Base-by-base conservation (phyloP, 2,329 filamentous ascomycete genomes). In the Chaetomium sp. region DNA sequence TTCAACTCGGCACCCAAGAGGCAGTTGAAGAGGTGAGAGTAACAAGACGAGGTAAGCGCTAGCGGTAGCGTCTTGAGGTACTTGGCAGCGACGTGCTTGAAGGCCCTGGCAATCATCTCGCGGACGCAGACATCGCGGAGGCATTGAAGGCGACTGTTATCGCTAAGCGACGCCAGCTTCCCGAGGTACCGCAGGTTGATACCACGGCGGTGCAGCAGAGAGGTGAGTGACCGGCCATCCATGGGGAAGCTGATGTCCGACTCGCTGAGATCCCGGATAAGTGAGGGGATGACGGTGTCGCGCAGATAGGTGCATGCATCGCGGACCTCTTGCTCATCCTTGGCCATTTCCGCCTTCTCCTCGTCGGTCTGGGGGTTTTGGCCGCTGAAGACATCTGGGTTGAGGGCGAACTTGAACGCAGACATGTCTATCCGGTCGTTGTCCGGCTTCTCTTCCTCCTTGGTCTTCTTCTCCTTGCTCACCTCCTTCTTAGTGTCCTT, bases 101-200 rank as follows among this genome's bases (percentile, higher is more conserved):
- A 96, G 5, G 88, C 85, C 75, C 94, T 85, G n/a, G 89, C 81
- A 62, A 97, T 81, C 87, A 97, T 97, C 72, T 99, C 94, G 69
- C 96, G 92, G 43, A 89, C 72, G 59, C 87, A 82, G 40, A 99
- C 81, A 55, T 85, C 82, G 61, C 82, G 85, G 64, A 99, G 78
- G 59, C 91, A 91, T 64, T 85, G 77, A 32, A 97, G 79, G 59
- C 89, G 86, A 53, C 82, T 79, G 54, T 86, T 86, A 62, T 82
- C 81, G 64, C 87, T 84, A 51, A 88, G 78, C 56, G 81, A 77
- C 10, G 89, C 87, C 59, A 99, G 74, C 71, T 85, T 87, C 62
- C 94, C 94, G n/a, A 97, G 80, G 71, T 99, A 99, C 67, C 95
- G 84, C 60, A 97, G 81, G 75, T 99, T 99, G 76, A 99, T 91